phyloP scores from a whole-genome alignment of 1,284 basidiomycete genomes.

The Austroboletus olivaceoglutinosus region DNA sequence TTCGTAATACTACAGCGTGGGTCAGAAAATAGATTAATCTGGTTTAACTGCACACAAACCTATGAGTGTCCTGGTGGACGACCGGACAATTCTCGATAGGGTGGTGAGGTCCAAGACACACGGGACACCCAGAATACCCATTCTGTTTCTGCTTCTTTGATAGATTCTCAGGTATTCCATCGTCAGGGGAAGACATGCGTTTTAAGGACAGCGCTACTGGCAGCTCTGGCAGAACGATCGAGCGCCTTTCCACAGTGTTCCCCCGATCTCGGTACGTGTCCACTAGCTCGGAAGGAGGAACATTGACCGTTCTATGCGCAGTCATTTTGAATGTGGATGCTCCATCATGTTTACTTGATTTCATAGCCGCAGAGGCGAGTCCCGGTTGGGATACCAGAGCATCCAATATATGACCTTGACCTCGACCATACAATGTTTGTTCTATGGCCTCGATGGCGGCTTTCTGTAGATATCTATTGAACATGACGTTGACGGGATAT shows the following conservation, averaged over 20 bases:
- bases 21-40: constrained; percentile 8
- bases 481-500: neutral
- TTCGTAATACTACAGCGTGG: constrained; percentile 39
- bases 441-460: constrained; percentile 68
- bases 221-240: neutral
- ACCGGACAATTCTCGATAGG: constrained; percentile 52
- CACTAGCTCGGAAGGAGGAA: neutral
- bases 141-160: constrained; percentile 41
- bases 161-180: constrained; percentile 17
- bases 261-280: neutral
- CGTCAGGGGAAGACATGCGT: constrained; percentile 35
- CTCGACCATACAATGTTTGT: constrained; percentile 51
- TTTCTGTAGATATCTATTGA: constrained; percentile 38
- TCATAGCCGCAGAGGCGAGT: neutral
- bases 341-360: constrained; percentile 2
- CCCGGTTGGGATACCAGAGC: constrained; percentile 43
- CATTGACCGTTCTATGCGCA: neutral
- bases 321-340: constrained; percentile 2
- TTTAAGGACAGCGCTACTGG: constrained; percentile 33
- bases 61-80: constrained; percentile 46
- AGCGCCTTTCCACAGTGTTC: neutral
- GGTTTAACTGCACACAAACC: constrained; percentile 36
- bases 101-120: constrained; percentile 49
- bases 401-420: constrained; percentile 51
- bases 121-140: constrained; percentile 35